Percentiles rank a stretch among this genome's conserved stretches.
These are phyloP conservation scores for Cordyceps cateniannulata DNA, from an alignment of 2,329 filamentous ascomycete species.

Conservation along the genomic window DNA sequence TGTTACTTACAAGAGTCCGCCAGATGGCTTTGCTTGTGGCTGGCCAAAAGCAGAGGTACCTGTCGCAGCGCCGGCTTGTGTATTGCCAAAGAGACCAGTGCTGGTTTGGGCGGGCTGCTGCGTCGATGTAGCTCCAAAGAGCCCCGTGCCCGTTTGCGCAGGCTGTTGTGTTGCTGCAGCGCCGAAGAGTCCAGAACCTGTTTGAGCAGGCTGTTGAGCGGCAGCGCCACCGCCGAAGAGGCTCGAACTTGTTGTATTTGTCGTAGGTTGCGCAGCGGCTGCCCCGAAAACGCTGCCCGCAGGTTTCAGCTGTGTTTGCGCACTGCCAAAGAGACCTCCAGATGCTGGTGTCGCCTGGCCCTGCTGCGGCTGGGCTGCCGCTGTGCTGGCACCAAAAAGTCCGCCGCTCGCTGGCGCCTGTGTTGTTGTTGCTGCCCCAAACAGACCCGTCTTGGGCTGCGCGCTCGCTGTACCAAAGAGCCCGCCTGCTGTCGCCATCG, in stretches of 20 bases:
- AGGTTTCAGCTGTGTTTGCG: constrained; percentile 15
- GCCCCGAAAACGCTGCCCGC: constrained; percentile 20
- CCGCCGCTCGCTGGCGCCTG: constrained; percentile 13
- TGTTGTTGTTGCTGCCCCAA: constrained; percentile 23
- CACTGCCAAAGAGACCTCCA: constrained; percentile 21
- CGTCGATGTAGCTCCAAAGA: constrained; percentile 20
- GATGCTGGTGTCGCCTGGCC: constrained; percentile 14
- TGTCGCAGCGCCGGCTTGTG: constrained; percentile 13
- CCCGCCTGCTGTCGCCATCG: constrained; percentile 31
- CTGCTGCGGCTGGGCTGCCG: constrained; percentile 19
- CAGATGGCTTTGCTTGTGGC: constrained; percentile 26
- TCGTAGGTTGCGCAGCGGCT: constrained; percentile 18
- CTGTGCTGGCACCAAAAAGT: constrained; percentile 24
- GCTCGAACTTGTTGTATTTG: constrained; percentile 18
- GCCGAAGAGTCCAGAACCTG: constrained; percentile 23
- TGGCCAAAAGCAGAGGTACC: constrained; percentile 26
- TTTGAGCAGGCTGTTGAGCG: constrained; percentile 14
- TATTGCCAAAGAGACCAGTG: constrained; percentile 26
- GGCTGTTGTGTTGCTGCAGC: neutral
- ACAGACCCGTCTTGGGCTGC: constrained; percentile 25
- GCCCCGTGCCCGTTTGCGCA: constrained; percentile 17
- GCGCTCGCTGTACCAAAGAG: constrained; percentile 26
- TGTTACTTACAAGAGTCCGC: constrained; percentile 27
- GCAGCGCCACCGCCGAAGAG: constrained; percentile 19
- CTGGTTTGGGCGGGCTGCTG: constrained; percentile 17